A percentile compares a stretch with the other conserved stretches of the same genome.
phyloP scores from a whole-genome alignment of 2,329 filamentous ascomycete genomes.

The Didymella exigua region DNA sequence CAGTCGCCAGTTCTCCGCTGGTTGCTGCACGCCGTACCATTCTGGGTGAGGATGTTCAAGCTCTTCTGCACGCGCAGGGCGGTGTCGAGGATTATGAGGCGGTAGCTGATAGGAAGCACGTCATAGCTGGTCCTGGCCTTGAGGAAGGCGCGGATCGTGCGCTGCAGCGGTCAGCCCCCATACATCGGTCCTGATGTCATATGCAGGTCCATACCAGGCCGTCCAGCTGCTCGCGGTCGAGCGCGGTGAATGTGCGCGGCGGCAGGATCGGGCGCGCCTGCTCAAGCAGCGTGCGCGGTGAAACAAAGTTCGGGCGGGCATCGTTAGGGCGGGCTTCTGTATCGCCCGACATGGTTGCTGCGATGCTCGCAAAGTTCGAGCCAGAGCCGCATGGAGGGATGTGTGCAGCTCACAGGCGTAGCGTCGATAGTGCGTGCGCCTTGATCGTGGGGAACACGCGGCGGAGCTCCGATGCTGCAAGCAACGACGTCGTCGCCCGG shows the following conservation, averaged over 20 bases:
- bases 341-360: conserved; percentile 48
- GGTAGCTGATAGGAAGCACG: conserved; percentile 93
- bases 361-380: conserved; percentile 39
- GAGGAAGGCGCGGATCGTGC: conserved; percentile 91
- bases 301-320: conserved; percentile 33
- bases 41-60: conserved; percentile 91
- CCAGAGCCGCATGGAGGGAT: conserved; percentile 43
- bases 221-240: conserved; percentile 78
- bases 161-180: conserved; percentile 51
- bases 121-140: conserved; percentile 97
- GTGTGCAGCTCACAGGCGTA: conserved; percentile 18
- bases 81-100: conserved; percentile 94
- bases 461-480: conserved; percentile 11
- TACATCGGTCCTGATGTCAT: neutral
- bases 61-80: conserved; percentile 96
- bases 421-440: conserved; percentile 18
- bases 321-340: conserved; percentile 21
- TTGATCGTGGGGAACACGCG: conserved; percentile 14
- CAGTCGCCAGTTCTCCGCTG: conserved; percentile 12
- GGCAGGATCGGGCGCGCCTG: conserved; percentile 32
- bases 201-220: conserved; percentile 66
- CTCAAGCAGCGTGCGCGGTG: conserved; percentile 39
- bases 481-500: conserved; percentile 1
- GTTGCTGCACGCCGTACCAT: conserved; percentile 64
- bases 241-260: conserved; percentile 57